phyloP scores from a whole-genome alignment of 371 early-diverging fungal species.

The Blyttiomyces sp. region DNA sequence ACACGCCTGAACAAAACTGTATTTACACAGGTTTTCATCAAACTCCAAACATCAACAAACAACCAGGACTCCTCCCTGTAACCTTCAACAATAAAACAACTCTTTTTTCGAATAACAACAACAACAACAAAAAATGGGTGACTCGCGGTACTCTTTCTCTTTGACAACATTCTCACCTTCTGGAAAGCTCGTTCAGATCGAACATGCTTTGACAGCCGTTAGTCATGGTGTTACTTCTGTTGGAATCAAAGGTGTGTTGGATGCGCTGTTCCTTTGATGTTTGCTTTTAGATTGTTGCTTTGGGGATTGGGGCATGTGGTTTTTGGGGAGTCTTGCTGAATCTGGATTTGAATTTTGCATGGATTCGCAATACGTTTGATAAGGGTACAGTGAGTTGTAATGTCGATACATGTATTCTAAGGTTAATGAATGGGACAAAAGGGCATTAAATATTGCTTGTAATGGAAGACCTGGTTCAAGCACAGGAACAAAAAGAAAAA shows the following conservation, averaged over 20 bases:
- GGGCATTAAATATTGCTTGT: too few species aligned
- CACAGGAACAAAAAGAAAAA: too few species aligned
- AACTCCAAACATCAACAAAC: not conserved
- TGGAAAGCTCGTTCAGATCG: conserved; percentile 99
- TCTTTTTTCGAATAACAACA: too few species aligned
- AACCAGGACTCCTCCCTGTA: not conserved
- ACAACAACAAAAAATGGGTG: conserved; percentile 37
- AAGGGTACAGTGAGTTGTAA: too few species aligned
- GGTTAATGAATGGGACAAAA: too few species aligned
- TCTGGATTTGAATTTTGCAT: not conserved
- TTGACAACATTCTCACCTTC: conserved; percentile 99
- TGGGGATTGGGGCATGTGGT: not conserved
- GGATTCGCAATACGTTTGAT: too few species aligned
- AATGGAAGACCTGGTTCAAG: too few species aligned
- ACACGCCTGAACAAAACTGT: not conserved
- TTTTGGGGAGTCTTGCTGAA: not conserved
- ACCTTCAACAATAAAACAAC: not conserved
- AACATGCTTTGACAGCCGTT: conserved; percentile 97
- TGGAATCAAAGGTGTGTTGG: conserved; percentile 88
- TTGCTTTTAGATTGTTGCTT: not conserved
- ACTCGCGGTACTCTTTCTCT: conserved; percentile 90
- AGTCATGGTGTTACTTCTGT: conserved; percentile 93
- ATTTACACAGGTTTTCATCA: not conserved
- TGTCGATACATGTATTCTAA: too few species aligned
- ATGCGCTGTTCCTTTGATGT: not conserved